A percentile compares a stretch with the other conserved stretches of the same genome.
These are phyloP conservation scores for Primulina tabacum DNA, from an alignment of 257 asterid genomes.

Conservation along the genomic window DNA sequence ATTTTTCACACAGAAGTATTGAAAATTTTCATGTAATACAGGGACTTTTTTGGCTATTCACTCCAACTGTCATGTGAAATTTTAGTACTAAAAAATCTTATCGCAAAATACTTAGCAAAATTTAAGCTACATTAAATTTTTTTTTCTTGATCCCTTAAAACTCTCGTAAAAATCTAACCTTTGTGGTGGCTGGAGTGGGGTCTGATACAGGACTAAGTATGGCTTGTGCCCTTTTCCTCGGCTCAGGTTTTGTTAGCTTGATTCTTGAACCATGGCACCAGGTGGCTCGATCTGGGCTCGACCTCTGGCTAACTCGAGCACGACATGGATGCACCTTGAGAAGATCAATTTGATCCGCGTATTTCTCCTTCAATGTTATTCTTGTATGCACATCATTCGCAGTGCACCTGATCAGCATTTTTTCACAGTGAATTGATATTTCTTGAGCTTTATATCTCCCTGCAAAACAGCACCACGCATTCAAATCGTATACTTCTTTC, in stretches of 20 bases:
- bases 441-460: conserved; percentile 1
- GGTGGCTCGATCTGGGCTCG: conserved; percentile 30
- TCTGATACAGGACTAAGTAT: conserved; percentile 59
- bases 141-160: neutral
- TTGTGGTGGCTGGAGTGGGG: conserved; percentile 53
- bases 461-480: neutral
- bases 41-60: neutral
- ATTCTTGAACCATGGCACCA: conserved; percentile 26
- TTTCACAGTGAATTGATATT: conserved; percentile 22
- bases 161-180: conserved; percentile 31
- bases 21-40: neutral
- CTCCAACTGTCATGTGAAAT: neutral
- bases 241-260: conserved; percentile 26
- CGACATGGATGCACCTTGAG: conserved; percentile 26
- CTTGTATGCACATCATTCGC: conserved; percentile 34
- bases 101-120: neutral
- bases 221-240: conserved; percentile 42
- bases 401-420: conserved; percentile 42
- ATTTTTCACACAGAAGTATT: too few species aligned
- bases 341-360: conserved; percentile 28
- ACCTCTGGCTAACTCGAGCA: conserved; percentile 24
- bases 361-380: conserved; percentile 37
- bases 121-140: too few species aligned
- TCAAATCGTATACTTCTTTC: neutral
- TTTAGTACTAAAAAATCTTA: neutral